phyloP scores from a whole-genome alignment of 768 basidiomycete genomes.

The Lactifluus subvellereus region DNA sequence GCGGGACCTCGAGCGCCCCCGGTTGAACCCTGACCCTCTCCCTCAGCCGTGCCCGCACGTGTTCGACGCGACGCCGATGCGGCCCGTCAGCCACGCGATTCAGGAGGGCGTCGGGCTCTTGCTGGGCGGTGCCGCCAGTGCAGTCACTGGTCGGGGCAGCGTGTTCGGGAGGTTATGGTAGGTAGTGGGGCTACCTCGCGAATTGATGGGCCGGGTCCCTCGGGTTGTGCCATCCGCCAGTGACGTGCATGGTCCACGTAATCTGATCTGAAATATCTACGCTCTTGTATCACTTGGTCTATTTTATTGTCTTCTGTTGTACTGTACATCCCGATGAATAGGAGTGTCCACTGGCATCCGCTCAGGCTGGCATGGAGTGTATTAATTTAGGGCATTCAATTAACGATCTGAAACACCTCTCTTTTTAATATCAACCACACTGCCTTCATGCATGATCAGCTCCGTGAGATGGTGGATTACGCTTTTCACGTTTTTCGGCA shows the following conservation, averaged over 20 bases:
- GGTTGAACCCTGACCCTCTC: conserved; percentile 43
- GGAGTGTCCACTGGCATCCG: no score
- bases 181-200: background rate
- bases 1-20: conserved; percentile 56
- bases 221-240: background rate
- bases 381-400: no score
- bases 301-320: no score
- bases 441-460: no score
- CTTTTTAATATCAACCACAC: no score
- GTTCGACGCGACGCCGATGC: conserved; percentile 68
- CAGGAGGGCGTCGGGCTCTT: conserved; percentile 67
- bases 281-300: no score
- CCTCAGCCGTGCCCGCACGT: conserved; percentile 75
- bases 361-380: no score
- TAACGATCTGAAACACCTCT: no score
- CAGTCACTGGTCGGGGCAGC: conserved; percentile 35
- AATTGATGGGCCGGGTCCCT: background rate
- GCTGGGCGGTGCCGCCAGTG: conserved; percentile 35
- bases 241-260: background rate
- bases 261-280: background rate
- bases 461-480: no score
- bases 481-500: no score
- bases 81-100: conserved; percentile 68
- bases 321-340: no score
- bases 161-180: conserved; percentile 63